These are phyloP conservation scores for Triticum monococcum DNA, from an alignment of 176 grass and related monocot genomes.

Conservation along the genomic window DNA sequence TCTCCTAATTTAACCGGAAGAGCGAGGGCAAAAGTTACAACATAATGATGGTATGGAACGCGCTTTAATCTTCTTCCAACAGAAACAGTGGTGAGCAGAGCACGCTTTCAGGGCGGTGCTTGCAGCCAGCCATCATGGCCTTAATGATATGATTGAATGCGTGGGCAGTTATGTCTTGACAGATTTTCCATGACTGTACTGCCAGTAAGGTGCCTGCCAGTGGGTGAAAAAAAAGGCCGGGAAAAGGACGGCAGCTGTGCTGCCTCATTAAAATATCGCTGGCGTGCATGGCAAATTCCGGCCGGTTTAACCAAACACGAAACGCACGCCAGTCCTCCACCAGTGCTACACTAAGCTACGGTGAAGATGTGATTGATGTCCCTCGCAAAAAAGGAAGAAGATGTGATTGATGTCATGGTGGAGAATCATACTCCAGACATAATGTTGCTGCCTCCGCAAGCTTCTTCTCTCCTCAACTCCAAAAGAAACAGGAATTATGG, in stretches of 20 bases:
- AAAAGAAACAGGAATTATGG: too few relatives aligned
- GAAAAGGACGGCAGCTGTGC: background rate
- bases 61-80: conserved; percentile 41
- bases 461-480: too few relatives aligned
- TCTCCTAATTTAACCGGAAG: background rate
- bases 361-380: too few relatives aligned
- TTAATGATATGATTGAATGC: background rate
- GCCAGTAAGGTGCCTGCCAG: background rate
- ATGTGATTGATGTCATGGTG: too few relatives aligned
- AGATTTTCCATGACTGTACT: background rate
- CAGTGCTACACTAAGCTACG: too few relatives aligned
- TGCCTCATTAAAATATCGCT: too few relatives aligned
- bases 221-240: background rate
- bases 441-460: too few relatives aligned
- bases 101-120: conserved; percentile 17
- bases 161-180: background rate
- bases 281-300: too few relatives aligned
- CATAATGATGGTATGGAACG: conserved; percentile 53
- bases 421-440: too few relatives aligned
- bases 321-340: background rate
- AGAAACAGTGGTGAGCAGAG: conserved; percentile 19
- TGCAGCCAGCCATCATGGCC: background rate
- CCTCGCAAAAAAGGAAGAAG: too few relatives aligned
- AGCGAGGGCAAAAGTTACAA: background rate
- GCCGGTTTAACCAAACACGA: background rate